A percentile compares a stretch with the other conserved stretches of the same genome.
Evolutionary conservation across 2,329 filamentous ascomycete species (phyloP).

Genomic region (Trichoderma gracile): DNA sequence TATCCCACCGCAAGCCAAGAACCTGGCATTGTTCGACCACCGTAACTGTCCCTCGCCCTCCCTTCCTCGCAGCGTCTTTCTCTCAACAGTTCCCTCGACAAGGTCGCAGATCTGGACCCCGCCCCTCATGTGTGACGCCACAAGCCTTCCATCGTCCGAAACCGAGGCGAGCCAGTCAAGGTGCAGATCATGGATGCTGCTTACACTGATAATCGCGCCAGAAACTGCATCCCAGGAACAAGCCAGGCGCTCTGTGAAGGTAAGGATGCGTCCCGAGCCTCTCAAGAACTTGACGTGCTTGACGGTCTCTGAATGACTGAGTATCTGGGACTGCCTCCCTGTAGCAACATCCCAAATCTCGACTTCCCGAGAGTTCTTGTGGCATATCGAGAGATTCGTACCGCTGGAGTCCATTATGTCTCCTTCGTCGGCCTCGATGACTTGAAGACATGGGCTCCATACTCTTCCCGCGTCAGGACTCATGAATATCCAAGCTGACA

Average conservation of each 20-base stretch:
- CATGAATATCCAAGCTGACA: not conserved
- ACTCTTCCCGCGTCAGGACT: not conserved
- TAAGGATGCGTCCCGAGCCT: not conserved
- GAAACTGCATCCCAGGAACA: not conserved
- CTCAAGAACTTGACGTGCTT: not conserved
- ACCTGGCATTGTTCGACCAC: not conserved
- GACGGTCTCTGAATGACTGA: not conserved
- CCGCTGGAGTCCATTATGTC: not conserved
- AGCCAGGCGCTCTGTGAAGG: rapidly evolving
- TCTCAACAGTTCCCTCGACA: too few relatives aligned
- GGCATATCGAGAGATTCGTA: not conserved
- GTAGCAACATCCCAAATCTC: not conserved
- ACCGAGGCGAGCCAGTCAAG: not conserved
- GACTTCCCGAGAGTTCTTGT: not conserved
- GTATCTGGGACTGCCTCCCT: not conserved
- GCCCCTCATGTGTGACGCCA: too few relatives aligned
- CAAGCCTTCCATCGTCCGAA: not conserved
- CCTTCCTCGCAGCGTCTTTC: too few relatives aligned
- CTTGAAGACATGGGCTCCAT: not conserved
- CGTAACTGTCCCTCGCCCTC: not conserved
- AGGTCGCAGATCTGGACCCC: too few relatives aligned
- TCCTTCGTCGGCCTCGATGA: not conserved
- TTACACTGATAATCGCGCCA: too few relatives aligned
- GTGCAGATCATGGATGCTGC: too few relatives aligned
- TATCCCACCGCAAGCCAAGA: not conserved